Evolutionary conservation across 805 yeast species (phyloP).

Genomic region (Kregervanrija pseudodelftensis): DNA sequence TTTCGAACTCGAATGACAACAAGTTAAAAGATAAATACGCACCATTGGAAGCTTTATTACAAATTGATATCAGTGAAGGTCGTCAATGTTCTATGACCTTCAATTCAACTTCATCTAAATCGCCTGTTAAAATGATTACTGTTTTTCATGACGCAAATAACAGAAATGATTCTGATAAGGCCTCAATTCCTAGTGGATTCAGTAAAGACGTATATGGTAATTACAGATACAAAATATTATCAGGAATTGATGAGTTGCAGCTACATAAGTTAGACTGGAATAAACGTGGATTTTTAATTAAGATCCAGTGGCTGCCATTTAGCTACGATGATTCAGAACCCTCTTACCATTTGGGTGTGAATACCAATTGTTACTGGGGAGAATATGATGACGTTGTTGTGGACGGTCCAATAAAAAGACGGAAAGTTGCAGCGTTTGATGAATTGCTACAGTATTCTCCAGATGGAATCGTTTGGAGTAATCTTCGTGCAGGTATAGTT

Average conservation of each 20-base stretch:
- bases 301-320: slow-evolving; percentile 72
- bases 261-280: slow-evolving; percentile 63
- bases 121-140: slow-evolving; percentile 62
- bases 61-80: slow-evolving; percentile 50
- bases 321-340: slow-evolving; percentile 35
- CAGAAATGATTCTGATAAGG: slow-evolving; percentile 2
- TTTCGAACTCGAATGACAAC: slow-evolving; percentile 38
- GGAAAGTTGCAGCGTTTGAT: slow-evolving; percentile 59
- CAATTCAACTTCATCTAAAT: slow-evolving; percentile 36
- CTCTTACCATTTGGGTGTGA: slow-evolving; percentile 39
- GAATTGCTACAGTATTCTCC: slow-evolving; percentile 69
- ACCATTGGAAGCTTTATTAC: slow-evolving; percentile 57
- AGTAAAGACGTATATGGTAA: slow-evolving; percentile 31
- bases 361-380: slow-evolving; percentile 70
- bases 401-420: slow-evolving; percentile 27
- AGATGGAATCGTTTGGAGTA: slow-evolving; percentile 54
- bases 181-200: slow-evolving; percentile 36
- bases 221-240: slow-evolving; percentile 40
- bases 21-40: slow-evolving; percentile 37
- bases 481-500: slow-evolving; percentile 62
- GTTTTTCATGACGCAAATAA: slow-evolving; percentile 31
- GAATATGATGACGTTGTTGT: slow-evolving; percentile 48
- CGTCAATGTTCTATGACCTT: slow-evolving; percentile 60
- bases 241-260: slow-evolving; percentile 59
- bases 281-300: slow-evolving; percentile 41